Base-by-base conservation (phyloP, 2,329 filamentous ascomycete species). In the Verticillium zaregamsianum region DNA sequence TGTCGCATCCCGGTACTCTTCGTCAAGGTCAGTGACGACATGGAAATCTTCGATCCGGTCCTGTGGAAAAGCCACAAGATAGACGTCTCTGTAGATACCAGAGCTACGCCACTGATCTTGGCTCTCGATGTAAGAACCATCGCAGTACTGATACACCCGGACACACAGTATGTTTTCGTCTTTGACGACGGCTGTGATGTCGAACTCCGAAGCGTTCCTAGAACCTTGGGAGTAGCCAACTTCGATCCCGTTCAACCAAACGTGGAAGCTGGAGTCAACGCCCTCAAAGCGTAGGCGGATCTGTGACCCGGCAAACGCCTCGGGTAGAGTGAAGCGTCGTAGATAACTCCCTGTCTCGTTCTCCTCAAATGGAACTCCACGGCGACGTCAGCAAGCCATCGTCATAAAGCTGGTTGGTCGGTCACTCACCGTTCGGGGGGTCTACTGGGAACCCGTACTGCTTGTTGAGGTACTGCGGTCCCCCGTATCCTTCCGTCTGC, bases 141-240 rank as follows among this genome's bases (percentile, higher is more conserved):
- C 87, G 37, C 86, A 91, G 66, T 85, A 86, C 70, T 92, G 88
- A 64, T 92, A 92, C 0, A 92, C 89, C 58, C 86, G 81, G 0
- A 92, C 88, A 3, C 82, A 82, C 2, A 92, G 71, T 1, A 76
- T 77, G 64, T 72, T 71, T 1, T 73, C 69, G 3, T 73, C 49
- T 1, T 74, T 70, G 2, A 91, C 74, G 35, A 79, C 73, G 0
- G 75, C 66, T 0, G 88, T 87, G 6, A 93, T 79, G 66, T 92
- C 90, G 65, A 92, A 93, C 66, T 92, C 90, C 31, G 84, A 85
- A 0, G 90, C 86, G 64, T 92, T 92, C 23, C 90, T 80, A 5
- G 86, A 86, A 1, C 90, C 90, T 69, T 92, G 89, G 1, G 86
- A 86, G 69, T 92, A 92, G 1, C 90, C 90, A 6, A 91, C 81